Evolutionary conservation across 352 stramenopile species (phyloP), one percentile per base, ranked within the genome.

Genomic region (Pythium aristosporum): DNA sequence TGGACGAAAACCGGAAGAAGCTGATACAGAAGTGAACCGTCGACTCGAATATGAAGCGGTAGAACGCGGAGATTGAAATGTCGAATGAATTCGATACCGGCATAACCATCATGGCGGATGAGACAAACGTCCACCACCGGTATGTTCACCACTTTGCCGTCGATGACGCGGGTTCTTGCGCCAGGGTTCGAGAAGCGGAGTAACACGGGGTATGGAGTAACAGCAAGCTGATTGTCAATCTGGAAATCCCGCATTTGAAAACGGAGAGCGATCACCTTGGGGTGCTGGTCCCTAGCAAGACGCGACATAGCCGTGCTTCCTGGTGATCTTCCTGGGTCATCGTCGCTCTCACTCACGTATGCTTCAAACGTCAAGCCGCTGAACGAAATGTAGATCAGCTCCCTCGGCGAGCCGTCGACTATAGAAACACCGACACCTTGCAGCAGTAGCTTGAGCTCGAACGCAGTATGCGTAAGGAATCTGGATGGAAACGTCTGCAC

Each of bases 101-200:
- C 77, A 60, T 96, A 94, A 39, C 90, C 84, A 36, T 94, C 86
- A 44, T 96, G 84, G 56, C 92, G 92, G n/a, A 94, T 85, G 7
- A 96, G 60, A 15, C 73, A 79, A 10, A 93, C 41, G 44, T 94
- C 77, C 30, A 96, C 48, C 15, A 86, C 85, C n/a, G 87, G 87
- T 48, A 87, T 75, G 16, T 59, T 87, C 44, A 80, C 52, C 13
- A 74, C 67, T 64, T 88, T 77, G 9, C 77, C 76, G 25, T 89
- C 78, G 7, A 88, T 61, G 58, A 77, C 69, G 13, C 73, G 72
- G 28, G 72, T 80, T 47, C 82, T 68, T 25, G 74, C 67, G 34
- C 57, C 81, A 32, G 78, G 72, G 46, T 92, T 89, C 3, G 85
- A 91, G 52, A 93, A 96, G 15, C 86, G 86, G 51, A 96, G 67